phyloP scores from a whole-genome alignment of 2,329 filamentous ascomycete genomes.

The Cercospora zeae-maydis region DNA sequence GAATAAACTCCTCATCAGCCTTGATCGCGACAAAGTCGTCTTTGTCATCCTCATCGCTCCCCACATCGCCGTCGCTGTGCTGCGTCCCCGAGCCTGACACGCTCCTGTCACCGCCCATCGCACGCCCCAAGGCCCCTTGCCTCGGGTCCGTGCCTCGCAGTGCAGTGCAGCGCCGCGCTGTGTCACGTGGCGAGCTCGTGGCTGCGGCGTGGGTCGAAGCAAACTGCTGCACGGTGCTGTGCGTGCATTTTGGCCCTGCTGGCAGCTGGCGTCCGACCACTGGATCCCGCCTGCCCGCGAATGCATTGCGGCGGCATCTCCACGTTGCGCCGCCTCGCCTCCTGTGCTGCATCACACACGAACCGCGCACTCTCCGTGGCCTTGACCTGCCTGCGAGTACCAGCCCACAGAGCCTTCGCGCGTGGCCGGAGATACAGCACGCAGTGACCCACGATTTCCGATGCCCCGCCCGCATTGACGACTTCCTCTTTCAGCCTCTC shows the following conservation, averaged over 20 bases:
- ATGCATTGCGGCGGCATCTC: conserved; percentile 13
- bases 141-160: conserved; percentile 6
- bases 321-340: background rate
- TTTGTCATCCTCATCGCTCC: background rate
- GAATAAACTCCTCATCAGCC: background rate
- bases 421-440: conserved; percentile 21
- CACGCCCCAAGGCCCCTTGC: conserved; percentile 7
- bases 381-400: conserved; percentile 8
- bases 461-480: conserved; percentile 23
- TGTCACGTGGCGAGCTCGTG: conserved; percentile 29
- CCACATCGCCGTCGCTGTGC: background rate
- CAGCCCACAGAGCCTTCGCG: too few species aligned
- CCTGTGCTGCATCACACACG: conserved; percentile 17
- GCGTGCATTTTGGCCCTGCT: too few species aligned
- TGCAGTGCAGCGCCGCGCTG: conserved; percentile 5
- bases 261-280: too few species aligned
- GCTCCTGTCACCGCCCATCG: conserved; percentile 30
- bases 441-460: conserved; percentile 16
- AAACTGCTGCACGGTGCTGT: conserved; percentile 9
- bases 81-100: conserved; percentile 23
- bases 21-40: background rate
- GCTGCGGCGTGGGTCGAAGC: conserved; percentile 12
- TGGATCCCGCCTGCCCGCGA: background rate
- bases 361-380: conserved; percentile 18
- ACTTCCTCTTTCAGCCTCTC: conserved; percentile 22